Evolutionary conservation across 352 stramenopile genomes (phyloP).

Genomic region (Ophiocytium majus): DNA sequence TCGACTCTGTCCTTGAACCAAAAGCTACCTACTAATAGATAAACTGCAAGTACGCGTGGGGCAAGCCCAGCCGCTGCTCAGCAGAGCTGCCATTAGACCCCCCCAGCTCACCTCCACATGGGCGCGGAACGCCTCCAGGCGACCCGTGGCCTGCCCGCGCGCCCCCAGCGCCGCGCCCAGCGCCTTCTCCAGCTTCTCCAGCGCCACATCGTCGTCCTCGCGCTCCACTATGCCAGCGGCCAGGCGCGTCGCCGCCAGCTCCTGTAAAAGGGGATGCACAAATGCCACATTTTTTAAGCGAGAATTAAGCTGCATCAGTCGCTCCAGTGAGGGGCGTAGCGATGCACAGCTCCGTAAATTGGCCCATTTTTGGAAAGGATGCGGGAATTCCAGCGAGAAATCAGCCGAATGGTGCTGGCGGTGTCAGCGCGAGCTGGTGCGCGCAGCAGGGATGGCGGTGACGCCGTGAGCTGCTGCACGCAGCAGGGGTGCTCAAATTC

Average conservation of each 20-base stretch:
- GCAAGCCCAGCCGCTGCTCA: neutral
- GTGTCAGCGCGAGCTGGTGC: no score
- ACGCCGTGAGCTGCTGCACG: no score
- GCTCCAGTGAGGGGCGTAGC: constrained; percentile 34
- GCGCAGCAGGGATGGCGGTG: no score
- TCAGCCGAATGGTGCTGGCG: no score
- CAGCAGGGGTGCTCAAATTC: no score
- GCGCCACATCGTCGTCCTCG: constrained; percentile 51
- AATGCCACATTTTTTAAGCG: no score
- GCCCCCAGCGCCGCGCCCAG: neutral
- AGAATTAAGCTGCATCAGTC: no score
- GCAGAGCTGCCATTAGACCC: neutral
- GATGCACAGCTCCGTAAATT: no score
- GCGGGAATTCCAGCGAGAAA: no score
- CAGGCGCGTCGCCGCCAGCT: constrained; percentile 42
- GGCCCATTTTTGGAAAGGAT: constrained; percentile 26
- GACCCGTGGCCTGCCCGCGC: neutral
- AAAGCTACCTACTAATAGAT: no score
- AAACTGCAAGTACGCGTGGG: no score
- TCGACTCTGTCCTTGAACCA: no score
- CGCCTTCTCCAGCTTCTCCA: constrained; percentile 52
- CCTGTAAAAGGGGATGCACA: constrained; percentile 18
- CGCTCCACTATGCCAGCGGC: constrained; percentile 49
- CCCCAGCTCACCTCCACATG: constrained; percentile 31
- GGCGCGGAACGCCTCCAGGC: constrained; percentile 42